Conservation (phyloP, 768 basidiomycete species). For the Pleurotus giganteus region DNA sequence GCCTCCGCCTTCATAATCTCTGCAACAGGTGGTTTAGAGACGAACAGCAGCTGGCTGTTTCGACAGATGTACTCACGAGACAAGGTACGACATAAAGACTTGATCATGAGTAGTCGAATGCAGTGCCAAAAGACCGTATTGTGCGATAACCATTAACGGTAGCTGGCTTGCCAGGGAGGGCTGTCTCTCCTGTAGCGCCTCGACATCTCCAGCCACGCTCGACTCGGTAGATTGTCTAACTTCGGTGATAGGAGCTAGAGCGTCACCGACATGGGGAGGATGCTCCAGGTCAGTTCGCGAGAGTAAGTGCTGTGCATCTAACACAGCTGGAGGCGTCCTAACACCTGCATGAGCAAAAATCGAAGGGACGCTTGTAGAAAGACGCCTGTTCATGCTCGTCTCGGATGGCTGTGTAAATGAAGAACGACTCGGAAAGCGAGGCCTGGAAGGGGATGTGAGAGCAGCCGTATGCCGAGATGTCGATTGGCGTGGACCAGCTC, state of each 20-base stretch:
- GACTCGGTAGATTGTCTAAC: slow-evolving; percentile 31
- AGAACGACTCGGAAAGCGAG: not conserved
- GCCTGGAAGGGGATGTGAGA: slow-evolving; percentile 17
- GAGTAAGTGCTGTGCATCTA: slow-evolving; percentile 69
- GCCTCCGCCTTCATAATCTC: slow-evolving; percentile 83
- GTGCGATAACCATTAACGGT: slow-evolving; percentile 81
- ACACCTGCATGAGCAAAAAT: slow-evolving; percentile 88
- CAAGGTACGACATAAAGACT: slow-evolving; percentile 87
- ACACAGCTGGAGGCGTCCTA: slow-evolving; percentile 69
- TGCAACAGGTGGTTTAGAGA: slow-evolving; percentile 28
- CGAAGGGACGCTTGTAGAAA: slow-evolving; percentile 58
- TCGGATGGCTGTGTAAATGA: slow-evolving; percentile 32
- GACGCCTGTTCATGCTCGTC: slow-evolving; percentile 48
- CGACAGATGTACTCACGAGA: slow-evolving; percentile 56
- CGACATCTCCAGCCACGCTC: slow-evolving; percentile 18
- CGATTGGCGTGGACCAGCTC: slow-evolving; percentile 29
- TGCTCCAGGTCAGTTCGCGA: slow-evolving; percentile 37
- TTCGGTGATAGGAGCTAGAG: slow-evolving; percentile 54
- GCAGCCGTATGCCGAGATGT: slow-evolving; percentile 23
- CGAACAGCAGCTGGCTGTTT: not conserved
- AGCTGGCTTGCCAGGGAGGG: slow-evolving; percentile 71
- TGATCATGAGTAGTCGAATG: slow-evolving; percentile 92
- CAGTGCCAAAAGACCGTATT: slow-evolving; percentile 87
- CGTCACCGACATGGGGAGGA: slow-evolving; percentile 28
- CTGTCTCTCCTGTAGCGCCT: slow-evolving; percentile 48